phyloP scores from a whole-genome alignment of 768 basidiomycete genomes.

The Leccinum barrowsii region DNA sequence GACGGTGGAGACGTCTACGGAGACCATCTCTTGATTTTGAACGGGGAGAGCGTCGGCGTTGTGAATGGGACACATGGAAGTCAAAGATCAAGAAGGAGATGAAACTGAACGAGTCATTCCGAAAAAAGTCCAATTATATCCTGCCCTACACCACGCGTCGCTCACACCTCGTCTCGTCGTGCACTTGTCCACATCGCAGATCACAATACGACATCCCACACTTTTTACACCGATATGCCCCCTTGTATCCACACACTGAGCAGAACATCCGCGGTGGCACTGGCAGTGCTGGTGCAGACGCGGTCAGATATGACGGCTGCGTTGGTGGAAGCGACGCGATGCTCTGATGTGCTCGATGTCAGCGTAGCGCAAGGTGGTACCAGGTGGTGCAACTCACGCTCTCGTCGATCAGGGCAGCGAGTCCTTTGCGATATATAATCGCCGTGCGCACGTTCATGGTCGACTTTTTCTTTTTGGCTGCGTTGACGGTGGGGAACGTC shows the following conservation, averaged over 20 bases:
- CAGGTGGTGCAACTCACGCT: conserved; percentile 50
- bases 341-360: conserved; percentile 40
- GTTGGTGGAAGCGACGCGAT: conserved; percentile 50
- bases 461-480: conserved; percentile 65
- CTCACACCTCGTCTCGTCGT: conserved; percentile 81
- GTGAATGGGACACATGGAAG: conserved; percentile 48
- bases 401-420: conserved; percentile 71
- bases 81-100: neutral
- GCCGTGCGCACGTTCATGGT: conserved; percentile 79
- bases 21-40: conserved; percentile 64
- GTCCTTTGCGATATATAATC: conserved; percentile 77
- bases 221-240: conserved; percentile 70
- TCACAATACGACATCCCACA: conserved; percentile 80
- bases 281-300: conserved; percentile 51
- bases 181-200: conserved; percentile 65
- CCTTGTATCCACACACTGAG: conserved; percentile 86
- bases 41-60: conserved; percentile 46
- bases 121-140: neutral
- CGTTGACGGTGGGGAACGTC: conserved; percentile 32
- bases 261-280: conserved; percentile 73
- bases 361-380: neutral
- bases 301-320: conserved; percentile 70
- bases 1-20: conserved; percentile 45
- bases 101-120: conserved; percentile 11
- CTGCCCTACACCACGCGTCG: conserved; percentile 51